Percentiles rank a stretch among this genome's conserved stretches.
Evolutionary conservation across 2,329 filamentous ascomycete species (phyloP).

Genomic region (Scedosporium aurantiacum): DNA sequence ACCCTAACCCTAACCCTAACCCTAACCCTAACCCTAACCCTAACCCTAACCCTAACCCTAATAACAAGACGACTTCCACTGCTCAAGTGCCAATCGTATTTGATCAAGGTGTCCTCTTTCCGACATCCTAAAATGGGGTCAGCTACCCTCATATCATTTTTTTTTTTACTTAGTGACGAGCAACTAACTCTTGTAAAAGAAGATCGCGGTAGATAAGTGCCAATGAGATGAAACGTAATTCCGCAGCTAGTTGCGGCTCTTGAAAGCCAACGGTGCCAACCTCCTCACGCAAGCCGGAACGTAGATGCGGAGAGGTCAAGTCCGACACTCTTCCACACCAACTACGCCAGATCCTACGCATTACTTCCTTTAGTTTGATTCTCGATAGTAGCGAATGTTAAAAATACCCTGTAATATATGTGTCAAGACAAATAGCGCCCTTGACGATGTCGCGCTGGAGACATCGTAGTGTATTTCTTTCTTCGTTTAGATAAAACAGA

Average conservation of each 20-base stretch:
- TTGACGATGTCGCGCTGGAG: background rate
- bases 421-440: background rate
- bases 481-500: background rate
- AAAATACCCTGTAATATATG: background rate
- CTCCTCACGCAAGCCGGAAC: background rate
- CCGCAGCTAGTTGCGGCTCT: background rate
- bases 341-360: background rate
- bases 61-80: background rate
- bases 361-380: background rate
- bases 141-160: background rate
- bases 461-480: background rate
- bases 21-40: too few species aligned
- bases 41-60: too few species aligned
- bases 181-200: background rate
- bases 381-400: background rate
- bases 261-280: background rate
- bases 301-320: background rate
- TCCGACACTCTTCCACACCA: background rate
- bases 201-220: background rate
- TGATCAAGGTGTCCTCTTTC: background rate
- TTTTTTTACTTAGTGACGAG: background rate
- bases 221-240: background rate
- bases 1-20: too few species aligned
- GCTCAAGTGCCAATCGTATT: background rate
- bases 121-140: background rate